Percentiles rank a stretch among this genome's conserved stretches.
Evolutionary conservation across 75 land plant genomes (phyloP).

Genomic region (Chamaecyparis obtusa): DNA sequence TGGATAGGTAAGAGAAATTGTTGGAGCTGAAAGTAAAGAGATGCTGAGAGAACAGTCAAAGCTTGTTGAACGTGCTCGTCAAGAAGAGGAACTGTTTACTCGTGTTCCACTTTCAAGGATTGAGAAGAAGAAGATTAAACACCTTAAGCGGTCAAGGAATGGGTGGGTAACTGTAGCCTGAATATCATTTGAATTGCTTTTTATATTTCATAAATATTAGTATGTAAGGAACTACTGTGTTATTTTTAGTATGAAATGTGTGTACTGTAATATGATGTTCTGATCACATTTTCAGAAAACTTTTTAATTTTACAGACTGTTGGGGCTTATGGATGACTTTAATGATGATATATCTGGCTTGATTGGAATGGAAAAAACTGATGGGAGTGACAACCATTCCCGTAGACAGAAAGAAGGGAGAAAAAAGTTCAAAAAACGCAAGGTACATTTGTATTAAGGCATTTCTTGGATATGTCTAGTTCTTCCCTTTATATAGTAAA

Average conservation of each 20-base stretch:
- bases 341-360: slow-evolving; percentile 59
- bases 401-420: slow-evolving; percentile 14
- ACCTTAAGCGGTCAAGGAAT: slow-evolving; percentile 68
- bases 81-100: slow-evolving; percentile 85
- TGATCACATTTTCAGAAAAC: not conserved
- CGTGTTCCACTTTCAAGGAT: slow-evolving; percentile 85
- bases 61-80: slow-evolving; percentile 53
- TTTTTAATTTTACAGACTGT: slow-evolving; percentile 41
- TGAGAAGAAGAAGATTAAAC: slow-evolving; percentile 78
- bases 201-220: not conserved
- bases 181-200: not conserved
- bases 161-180: slow-evolving; percentile 53
- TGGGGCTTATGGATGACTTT: slow-evolving; percentile 67
- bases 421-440: slow-evolving; percentile 41
- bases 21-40: slow-evolving; percentile 85
- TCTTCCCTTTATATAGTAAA: not conserved
- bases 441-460: slow-evolving; percentile 28
- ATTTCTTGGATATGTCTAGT: not conserved
- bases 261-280: not conserved
- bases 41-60: slow-evolving; percentile 48
- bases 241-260: not conserved
- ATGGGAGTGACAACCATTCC: slow-evolving; percentile 2
- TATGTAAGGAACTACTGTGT: not conserved
- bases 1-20: slow-evolving; percentile 59
- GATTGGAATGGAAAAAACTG: slow-evolving; percentile 38